phyloP scores from a whole-genome alignment of 805 yeast genomes.

The Lipomyces orientalis region DNA sequence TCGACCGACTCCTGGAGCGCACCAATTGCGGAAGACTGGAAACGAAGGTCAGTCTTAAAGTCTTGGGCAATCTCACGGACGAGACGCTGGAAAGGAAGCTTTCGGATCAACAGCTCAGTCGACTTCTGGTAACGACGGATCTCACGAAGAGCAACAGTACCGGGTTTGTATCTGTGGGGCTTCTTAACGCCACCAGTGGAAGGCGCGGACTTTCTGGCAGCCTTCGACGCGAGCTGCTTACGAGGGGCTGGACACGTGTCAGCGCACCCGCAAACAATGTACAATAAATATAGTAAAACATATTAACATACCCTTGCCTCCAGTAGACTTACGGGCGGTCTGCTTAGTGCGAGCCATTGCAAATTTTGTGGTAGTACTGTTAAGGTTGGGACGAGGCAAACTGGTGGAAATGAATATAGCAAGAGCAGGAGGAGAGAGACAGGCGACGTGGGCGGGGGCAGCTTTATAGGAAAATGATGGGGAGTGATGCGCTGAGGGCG shows the following conservation, averaged over 20 bases:
- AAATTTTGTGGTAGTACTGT: neutral
- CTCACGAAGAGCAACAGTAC: constrained; percentile 92
- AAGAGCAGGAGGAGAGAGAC: constrained; percentile 4
- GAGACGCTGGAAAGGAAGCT: constrained; percentile 88
- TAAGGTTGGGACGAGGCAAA: neutral
- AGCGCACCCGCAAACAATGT: neutral
- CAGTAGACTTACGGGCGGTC: constrained; percentile 88
- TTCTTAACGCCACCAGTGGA: constrained; percentile 85
- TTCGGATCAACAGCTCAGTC: constrained; percentile 83
- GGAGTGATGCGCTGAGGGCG: constrained; percentile 16
- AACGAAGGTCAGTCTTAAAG: constrained; percentile 84
- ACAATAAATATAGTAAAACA: neutral
- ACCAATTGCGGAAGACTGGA: constrained; percentile 89
- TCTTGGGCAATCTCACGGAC: constrained; percentile 90
- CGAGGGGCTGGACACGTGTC: constrained; percentile 64
- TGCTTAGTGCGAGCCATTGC: constrained; percentile 86
- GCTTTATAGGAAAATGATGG: constrained; percentile 32
- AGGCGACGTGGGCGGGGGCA: constrained; percentile 16
- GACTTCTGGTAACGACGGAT: constrained; percentile 91
- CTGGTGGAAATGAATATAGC: constrained; percentile 1
- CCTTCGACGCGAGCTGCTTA: constrained; percentile 88
- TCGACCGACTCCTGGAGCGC: constrained; percentile 90
- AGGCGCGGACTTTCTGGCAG: constrained; percentile 89
- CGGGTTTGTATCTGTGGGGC: constrained; percentile 95
- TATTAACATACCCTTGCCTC: constrained; percentile 62